These are phyloP conservation scores for Ceratobasidium sp. DNA, from an alignment of 1,284 basidiomycete species.

Conservation along the genomic window DNA sequence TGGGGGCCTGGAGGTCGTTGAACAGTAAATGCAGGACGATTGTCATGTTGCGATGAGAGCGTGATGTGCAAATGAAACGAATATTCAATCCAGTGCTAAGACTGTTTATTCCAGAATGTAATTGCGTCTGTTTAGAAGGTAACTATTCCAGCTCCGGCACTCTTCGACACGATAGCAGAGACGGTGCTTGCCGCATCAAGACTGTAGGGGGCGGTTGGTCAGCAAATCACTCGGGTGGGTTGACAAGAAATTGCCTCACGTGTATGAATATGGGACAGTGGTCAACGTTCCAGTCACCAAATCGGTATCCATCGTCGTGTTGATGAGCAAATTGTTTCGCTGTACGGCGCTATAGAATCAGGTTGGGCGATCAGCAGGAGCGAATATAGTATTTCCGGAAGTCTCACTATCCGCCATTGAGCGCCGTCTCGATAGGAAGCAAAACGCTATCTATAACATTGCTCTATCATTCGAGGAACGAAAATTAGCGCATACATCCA, in stretches of 20 bases:
- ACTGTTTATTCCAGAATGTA: background rate
- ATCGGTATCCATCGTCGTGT: conserved; percentile 34
- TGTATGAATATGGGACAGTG: conserved; percentile 32
- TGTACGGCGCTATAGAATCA: conserved; percentile 21
- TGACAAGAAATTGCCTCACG: background rate
- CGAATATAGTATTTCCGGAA: background rate
- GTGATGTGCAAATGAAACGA: background rate
- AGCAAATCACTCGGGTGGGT: background rate
- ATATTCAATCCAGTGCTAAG: background rate
- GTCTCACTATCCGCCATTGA: conserved; percentile 33
- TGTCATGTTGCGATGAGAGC: no score
- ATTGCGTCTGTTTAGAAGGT: conserved; percentile 1
- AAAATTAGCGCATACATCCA: conserved; percentile 15
- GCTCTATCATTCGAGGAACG: background rate
- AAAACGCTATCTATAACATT: conserved; percentile 28
- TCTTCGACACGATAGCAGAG: conserved; percentile 10
- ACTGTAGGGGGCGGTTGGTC: background rate
- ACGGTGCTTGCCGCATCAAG: conserved; percentile 18
- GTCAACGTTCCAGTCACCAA: conserved; percentile 19
- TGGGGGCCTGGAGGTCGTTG: conserved; percentile 29
- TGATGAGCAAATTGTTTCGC: conserved; percentile 30
- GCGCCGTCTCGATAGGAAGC: conserved; percentile 2
- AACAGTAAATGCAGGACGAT: background rate
- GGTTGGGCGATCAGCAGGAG: background rate
- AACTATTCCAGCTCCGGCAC: conserved; percentile 26